Conservation (phyloP, 176 grass and related monocot genomes). For the Musa schizocarpa region DNA sequence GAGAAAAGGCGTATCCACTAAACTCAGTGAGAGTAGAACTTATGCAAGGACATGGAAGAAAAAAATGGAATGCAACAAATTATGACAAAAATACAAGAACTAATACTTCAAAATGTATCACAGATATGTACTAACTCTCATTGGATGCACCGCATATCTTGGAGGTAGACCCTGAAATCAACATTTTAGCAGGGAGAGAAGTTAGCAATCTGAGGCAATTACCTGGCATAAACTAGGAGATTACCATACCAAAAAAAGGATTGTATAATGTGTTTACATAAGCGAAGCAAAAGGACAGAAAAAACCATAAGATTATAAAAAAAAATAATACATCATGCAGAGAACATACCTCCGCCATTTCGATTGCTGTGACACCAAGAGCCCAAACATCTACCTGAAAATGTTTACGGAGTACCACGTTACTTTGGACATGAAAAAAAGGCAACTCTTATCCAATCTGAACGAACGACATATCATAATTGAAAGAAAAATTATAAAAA, state of each 20-base stretch:
- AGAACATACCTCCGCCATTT: conserved; percentile 88
- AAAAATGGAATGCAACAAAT: neutral
- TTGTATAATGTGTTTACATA: neutral
- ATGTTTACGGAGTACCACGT: neutral
- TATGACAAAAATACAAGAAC: neutral
- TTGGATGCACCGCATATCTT: conserved; percentile 93
- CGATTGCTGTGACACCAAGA: conserved; percentile 96
- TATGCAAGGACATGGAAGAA: conserved; percentile 1
- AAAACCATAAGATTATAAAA: neutral
- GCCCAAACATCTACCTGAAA: conserved; percentile 98
- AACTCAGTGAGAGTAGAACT: neutral
- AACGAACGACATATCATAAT: neutral
- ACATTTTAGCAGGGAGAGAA: conserved; percentile 23
- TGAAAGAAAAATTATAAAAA: neutral
- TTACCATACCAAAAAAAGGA: neutral
- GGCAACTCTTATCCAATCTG: neutral
- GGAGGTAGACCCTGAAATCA: conserved; percentile 79
- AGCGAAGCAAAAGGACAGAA: neutral
- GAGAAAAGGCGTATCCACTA: neutral
- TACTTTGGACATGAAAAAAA: neutral
- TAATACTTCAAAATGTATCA: conserved; percentile 12
- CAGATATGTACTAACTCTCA: conserved; percentile 65
- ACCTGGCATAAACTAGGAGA: conserved; percentile 16
- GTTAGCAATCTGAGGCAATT: neutral
- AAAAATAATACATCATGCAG: neutral